Evolutionary conservation across 2,329 filamentous ascomycete genomes (phyloP).

Genomic region (Colletotrichum godetiae): DNA sequence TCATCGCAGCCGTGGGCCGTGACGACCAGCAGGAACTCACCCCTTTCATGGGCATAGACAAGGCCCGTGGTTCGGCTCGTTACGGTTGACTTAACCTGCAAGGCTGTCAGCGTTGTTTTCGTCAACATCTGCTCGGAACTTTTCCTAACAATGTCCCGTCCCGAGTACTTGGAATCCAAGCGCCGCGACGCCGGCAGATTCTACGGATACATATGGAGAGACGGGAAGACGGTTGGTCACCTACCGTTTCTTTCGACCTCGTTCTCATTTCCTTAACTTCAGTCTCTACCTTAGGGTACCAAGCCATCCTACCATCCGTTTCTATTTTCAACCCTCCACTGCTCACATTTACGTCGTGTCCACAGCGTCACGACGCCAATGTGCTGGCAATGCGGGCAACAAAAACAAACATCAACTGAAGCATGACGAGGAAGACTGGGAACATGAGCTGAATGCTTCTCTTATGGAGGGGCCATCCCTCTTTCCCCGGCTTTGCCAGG

Average conservation of each 20-base stretch:
- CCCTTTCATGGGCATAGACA: background rate
- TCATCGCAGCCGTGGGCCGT: background rate
- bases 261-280: background rate
- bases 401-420: background rate
- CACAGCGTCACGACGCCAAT: background rate
- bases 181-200: background rate
- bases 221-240: background rate
- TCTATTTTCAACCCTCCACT: background rate
- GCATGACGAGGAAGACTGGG: background rate
- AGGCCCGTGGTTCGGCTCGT: background rate
- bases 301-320: background rate
- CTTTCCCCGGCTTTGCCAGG: background rate
- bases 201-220: background rate
- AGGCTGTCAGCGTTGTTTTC: conserved; percentile 6
- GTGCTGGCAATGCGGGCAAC: background rate
- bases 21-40: background rate
- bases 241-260: background rate
- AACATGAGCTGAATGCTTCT: background rate
- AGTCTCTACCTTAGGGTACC: background rate
- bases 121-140: background rate
- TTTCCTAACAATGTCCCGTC: background rate
- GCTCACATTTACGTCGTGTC: background rate
- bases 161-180: conserved; percentile 9
- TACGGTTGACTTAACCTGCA: background rate
- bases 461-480: conserved; percentile 5